Conservation (phyloP, 2,329 filamentous ascomycete genomes). For the Ophiostoma fasciatum region DNA sequence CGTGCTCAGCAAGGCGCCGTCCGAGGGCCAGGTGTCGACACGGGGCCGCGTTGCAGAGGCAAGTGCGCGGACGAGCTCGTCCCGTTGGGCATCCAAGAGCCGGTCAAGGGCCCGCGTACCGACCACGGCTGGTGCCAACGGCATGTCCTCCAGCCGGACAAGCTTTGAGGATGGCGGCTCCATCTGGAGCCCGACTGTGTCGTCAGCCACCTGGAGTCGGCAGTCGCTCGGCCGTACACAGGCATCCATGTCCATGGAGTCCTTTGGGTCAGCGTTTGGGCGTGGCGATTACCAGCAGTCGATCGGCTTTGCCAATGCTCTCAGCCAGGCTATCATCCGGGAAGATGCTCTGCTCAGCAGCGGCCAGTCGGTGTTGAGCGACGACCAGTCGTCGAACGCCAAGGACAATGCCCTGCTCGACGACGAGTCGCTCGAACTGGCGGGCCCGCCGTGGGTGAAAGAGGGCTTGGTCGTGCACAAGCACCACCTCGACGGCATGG, state of each 20-base stretch:
- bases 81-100: constrained; percentile 73
- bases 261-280: constrained; percentile 52
- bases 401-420: constrained; percentile 57
- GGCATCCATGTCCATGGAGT: constrained; percentile 84
- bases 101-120: constrained; percentile 47
- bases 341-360: constrained; percentile 47
- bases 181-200: constrained; percentile 70
- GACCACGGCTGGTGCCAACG: constrained; percentile 50
- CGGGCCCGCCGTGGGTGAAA: constrained; percentile 95
- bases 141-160: constrained; percentile 79
- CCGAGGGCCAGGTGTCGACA: constrained; percentile 55
- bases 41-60: constrained; percentile 56
- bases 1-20: constrained; percentile 83
- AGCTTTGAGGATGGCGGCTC: constrained; percentile 86
- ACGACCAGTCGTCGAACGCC: constrained; percentile 17
- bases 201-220: constrained; percentile 92
- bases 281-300: constrained; percentile 83
- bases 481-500: constrained; percentile 79
- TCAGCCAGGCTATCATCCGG: constrained; percentile 92
- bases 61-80: constrained; percentile 33
- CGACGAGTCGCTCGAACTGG: constrained; percentile 81
- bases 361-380: constrained; percentile 28
- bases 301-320: constrained; percentile 91
- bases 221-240: constrained; percentile 84
- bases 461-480: constrained; percentile 94